These are phyloP conservation scores for Apiospora malaysiana DNA, from an alignment of 2,329 filamentous ascomycete genomes.

Conservation along the genomic window DNA sequence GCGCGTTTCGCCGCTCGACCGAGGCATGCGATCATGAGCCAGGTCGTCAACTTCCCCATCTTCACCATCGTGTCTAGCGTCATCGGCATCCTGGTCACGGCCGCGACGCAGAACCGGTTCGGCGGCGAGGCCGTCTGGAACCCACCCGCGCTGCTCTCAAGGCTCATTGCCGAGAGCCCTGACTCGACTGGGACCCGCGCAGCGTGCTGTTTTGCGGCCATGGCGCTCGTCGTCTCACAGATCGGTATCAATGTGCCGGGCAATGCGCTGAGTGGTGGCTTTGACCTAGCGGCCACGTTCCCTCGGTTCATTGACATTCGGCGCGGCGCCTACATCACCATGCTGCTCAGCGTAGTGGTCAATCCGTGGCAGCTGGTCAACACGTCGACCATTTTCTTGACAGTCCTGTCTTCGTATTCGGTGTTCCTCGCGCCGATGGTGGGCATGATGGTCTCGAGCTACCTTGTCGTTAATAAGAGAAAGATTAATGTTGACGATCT, in stretches of 20 bases:
- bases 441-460: constrained; percentile 49
- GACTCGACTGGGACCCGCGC: constrained; percentile 44
- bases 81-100: constrained; percentile 47
- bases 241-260: constrained; percentile 52
- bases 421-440: constrained; percentile 49
- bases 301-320: constrained; percentile 48
- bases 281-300: constrained; percentile 44
- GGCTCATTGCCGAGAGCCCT: constrained; percentile 37
- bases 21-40: constrained; percentile 47
- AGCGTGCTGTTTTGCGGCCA: constrained; percentile 48
- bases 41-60: constrained; percentile 48
- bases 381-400: constrained; percentile 45
- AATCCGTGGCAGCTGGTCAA: constrained; percentile 33
- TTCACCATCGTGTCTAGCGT: constrained; percentile 45
- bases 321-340: constrained; percentile 44
- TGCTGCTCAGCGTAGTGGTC: constrained; percentile 29
- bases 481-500: constrained; percentile 43
- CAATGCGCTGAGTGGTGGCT: constrained; percentile 47
- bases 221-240: constrained; percentile 47
- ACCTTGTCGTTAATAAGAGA: constrained; percentile 46
- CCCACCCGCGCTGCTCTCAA: constrained; percentile 41
- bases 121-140: constrained; percentile 33
- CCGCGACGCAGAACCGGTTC: constrained; percentile 34
- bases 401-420: constrained; percentile 49
- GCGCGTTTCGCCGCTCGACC: constrained; percentile 49